Evolutionary conservation across 2,329 filamentous ascomycete species (phyloP), one percentile per base, ranked within the genome.

Genomic region (Trichophyton benhamiae): DNA sequence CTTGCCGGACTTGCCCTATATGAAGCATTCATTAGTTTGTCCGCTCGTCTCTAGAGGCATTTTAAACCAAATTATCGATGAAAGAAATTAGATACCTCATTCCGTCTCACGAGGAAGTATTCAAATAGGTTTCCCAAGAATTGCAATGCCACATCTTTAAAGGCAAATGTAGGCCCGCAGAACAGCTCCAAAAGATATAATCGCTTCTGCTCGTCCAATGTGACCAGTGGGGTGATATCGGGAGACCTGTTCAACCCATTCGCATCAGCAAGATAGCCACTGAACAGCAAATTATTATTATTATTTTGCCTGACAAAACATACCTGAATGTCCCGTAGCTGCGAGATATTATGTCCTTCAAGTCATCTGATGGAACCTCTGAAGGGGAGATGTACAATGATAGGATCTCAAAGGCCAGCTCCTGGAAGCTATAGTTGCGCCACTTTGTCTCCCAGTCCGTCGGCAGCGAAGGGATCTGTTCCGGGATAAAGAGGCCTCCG

Each of bases 81-180:
- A 9, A 38, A 13, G 3, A 38, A 3, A 9, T 30, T 30, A 30
- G 27, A 13, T 13, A 60, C 61, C 49, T 63, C 33, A 57, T 79
- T 79, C 67, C 72, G 75, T 7, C 77, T 72, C 3, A 75, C 70
- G 3, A 79, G 70, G 63, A 79, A 75, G 64, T 76, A 79, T 66
- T 79, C 76, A 62, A 79, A 97, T 1, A 99, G 79, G 70, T 99
- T 97, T n/a, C 94, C 94, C 1, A 99, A 78, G 71, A 96, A 94
- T 69, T 97, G 92, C 64, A 97, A 79, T 15, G 91, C 91, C 59
- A 91, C 88, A 75, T 97, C 92, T 77, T 97, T 96, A 80, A 97
- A 97, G 1, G 92, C 88, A 72, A 91, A 96, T 0, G 87, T 97
- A 3, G 91, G 94, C 0, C 94, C 94, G 73, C 97, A 92, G 80